A percentile compares a stretch with the other conserved stretches of the same genome.
Evolutionary conservation across 1,284 basidiomycete species (phyloP).

Genomic region (Trametes polyzona): DNA sequence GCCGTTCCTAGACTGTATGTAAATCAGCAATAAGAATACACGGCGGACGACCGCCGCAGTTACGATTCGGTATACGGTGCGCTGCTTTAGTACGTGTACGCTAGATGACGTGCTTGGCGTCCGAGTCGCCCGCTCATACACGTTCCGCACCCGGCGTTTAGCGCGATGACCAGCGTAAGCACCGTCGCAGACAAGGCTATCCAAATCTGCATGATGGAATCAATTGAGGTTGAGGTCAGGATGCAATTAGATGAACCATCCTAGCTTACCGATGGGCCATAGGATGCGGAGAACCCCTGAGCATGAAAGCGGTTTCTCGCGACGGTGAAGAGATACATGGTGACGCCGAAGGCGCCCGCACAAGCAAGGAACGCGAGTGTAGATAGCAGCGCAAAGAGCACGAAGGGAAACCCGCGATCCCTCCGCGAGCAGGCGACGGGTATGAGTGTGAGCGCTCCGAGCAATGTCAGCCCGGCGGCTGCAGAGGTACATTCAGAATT

Average conservation of each 20-base stretch:
- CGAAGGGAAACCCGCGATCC: slow-evolving; percentile 28
- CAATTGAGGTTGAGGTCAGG: neutral
- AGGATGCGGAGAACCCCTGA: slow-evolving; percentile 27
- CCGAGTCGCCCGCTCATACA: slow-evolving; percentile 34
- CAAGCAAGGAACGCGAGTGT: slow-evolving; percentile 30
- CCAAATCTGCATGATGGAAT: slow-evolving; percentile 35
- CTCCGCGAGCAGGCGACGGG: slow-evolving; percentile 30
- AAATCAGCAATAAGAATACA: slow-evolving; percentile 20
- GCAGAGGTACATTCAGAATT: no score
- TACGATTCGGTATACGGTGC: neutral
- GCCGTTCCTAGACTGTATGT: neutral
- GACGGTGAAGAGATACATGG: slow-evolving; percentile 33
- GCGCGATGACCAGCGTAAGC: slow-evolving; percentile 27
- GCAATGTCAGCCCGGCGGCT: slow-evolving; percentile 34
- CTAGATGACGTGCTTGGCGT: slow-evolving; percentile 21
- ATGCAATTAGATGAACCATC: neutral
- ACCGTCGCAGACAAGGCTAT: slow-evolving; percentile 35
- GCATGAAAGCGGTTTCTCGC: slow-evolving; percentile 28
- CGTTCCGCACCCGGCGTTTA: slow-evolving; percentile 37
- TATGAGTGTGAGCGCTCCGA: slow-evolving; percentile 28
- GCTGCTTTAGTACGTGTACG: slow-evolving; percentile 23
- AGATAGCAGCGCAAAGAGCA: slow-evolving; percentile 30
- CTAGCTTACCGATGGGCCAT: slow-evolving; percentile 34
- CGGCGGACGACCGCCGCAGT: neutral
- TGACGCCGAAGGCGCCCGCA: slow-evolving; percentile 31